Conservation (phyloP, 306 rosid genomes). For the Pyrus betulifolia region DNA sequence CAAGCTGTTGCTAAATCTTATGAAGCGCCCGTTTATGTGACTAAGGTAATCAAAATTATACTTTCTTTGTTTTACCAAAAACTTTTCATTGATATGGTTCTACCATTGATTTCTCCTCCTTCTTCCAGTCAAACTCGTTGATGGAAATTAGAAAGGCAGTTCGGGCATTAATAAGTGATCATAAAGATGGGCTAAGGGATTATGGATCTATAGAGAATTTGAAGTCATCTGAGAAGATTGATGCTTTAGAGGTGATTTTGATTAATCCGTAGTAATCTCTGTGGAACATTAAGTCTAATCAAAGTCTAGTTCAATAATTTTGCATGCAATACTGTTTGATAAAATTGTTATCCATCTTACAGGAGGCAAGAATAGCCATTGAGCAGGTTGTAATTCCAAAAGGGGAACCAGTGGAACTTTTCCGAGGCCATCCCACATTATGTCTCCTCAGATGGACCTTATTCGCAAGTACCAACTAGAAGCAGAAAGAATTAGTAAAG, state of each 20-base stretch:
- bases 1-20: conserved; percentile 91
- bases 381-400: conserved; percentile 75
- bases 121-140: conserved; percentile 63
- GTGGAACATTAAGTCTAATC: not conserved
- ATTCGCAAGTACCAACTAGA: conserved; percentile 59
- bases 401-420: conserved; percentile 68
- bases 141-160: conserved; percentile 75
- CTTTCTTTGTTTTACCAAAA: not conserved
- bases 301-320: not conserved
- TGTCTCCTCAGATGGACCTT: conserved; percentile 62
- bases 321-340: not conserved
- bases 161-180: conserved; percentile 54
- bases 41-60: conserved; percentile 50
- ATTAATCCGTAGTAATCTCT: not conserved
- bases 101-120: conserved; percentile 7
- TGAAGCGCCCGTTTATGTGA: conserved; percentile 58
- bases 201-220: conserved; percentile 40
- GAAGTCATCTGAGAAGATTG: conserved; percentile 56
- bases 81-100: conserved; percentile 3
- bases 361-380: conserved; percentile 90
- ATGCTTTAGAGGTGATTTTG: conserved; percentile 77
- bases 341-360: conserved; percentile 17
- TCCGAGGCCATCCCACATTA: conserved; percentile 56
- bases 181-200: conserved; percentile 60
- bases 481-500: conserved; percentile 40